Evolutionary conservation across 2,329 filamentous ascomycete species (phyloP), one percentile per base, ranked within the genome.

Genomic region (Colletotrichum sublineola): DNA sequence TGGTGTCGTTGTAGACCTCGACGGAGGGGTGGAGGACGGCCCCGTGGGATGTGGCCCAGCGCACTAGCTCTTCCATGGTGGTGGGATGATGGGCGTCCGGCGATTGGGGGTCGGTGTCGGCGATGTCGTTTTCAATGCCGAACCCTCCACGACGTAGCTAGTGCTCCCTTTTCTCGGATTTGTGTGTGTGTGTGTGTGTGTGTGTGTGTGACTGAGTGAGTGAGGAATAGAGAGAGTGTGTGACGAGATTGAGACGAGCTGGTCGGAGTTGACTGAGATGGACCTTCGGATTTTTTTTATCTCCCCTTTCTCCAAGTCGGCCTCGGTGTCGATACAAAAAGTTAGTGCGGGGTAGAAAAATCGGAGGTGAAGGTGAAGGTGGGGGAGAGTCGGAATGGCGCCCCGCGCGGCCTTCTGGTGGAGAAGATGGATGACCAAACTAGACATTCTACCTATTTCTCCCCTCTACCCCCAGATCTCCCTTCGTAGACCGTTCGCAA

Each of bases 1-100:
- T 68, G 2, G 83, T 75, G 73, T 90, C 86, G 2, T 85, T 76
- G 77, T 87, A 87, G 61, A 92, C 81, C 71, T 90, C 85, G 36
- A 91, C 82, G 0, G 81, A 79, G 0, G 84, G 83, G 75, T 91
- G 85, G 36, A 91, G 80, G 6, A 71, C 71, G 15, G 85, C 87
- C 8, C 86, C 85, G 68, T 86, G 80, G 1, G 78, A 75, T 33
- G 75, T 77, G 5, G 85, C 85, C 89, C 89, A 91, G 6, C 77
- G 70, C n/a, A 86, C 73, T 6, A 91, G 85, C 38, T 66, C 62
- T 18, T 74, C 70, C 70, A 73, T 73, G 14, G 40, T 46, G 40
- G 40, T 20, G 58, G 36, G 38, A 40, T 29, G 55, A 40, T 18
- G 14, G 36, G 20, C 4, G 31, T 20, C 29, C 12, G 55, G 5